Conservation (phyloP, 2,329 filamentous ascomycete species). For the Aspergillus nomiae region DNA sequence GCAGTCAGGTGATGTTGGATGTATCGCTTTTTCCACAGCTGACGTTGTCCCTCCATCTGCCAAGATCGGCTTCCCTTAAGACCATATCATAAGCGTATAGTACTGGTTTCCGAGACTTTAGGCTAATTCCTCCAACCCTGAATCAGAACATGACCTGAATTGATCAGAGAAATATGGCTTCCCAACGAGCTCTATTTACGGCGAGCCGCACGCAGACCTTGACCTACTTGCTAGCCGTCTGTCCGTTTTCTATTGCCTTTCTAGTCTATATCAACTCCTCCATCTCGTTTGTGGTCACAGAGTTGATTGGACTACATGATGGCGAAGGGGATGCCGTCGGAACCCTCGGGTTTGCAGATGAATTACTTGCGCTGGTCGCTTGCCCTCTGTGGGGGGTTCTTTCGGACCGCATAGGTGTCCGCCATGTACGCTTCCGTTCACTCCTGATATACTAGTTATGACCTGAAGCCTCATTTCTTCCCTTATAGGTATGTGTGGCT, state of each 20-base stretch:
- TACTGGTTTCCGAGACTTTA: neutral
- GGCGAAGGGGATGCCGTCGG: constrained; percentile 64
- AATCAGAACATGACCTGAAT: neutral
- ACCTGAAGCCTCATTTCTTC: constrained; percentile 1
- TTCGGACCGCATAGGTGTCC: constrained; percentile 52
- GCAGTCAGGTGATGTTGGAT: neutral
- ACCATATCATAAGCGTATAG: neutral
- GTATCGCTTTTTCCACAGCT: neutral
- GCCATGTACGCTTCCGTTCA: constrained; percentile 40
- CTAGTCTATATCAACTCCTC: constrained; percentile 67
- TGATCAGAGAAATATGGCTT: constrained; percentile 25
- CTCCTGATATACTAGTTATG: neutral
- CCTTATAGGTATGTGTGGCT: constrained; percentile 56
- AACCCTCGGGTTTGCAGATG: constrained; percentile 53
- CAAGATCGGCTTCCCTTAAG: neutral
- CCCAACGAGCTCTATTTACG: constrained; percentile 50
- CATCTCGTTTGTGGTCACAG: constrained; percentile 65
- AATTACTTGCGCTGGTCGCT: constrained; percentile 50
- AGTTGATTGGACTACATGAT: constrained; percentile 58
- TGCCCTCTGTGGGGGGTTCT: constrained; percentile 54
- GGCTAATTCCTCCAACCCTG: too few species aligned
- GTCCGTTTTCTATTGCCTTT: constrained; percentile 66
- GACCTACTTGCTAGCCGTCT: constrained; percentile 64
- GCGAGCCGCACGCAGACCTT: constrained; percentile 59
- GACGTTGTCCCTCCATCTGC: neutral